phyloP scores from a whole-genome alignment of 257 asterid species.

The Agastache rugosa region DNA sequence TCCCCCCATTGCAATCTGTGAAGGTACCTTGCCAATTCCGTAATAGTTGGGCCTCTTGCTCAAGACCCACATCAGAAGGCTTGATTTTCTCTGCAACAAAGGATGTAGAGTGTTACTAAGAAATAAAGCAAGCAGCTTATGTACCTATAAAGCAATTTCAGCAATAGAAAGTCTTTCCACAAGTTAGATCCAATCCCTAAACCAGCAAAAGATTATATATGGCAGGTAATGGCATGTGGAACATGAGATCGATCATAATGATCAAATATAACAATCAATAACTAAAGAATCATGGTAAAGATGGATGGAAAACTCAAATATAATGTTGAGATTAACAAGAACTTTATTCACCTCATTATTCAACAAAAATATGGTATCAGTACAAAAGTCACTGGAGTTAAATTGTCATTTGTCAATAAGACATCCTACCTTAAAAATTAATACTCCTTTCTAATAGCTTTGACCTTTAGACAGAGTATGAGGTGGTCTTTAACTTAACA shows the following conservation, averaged over 20 bases:
- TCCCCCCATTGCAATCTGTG: constrained; percentile 59
- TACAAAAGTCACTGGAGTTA: background rate
- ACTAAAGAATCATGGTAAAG: constrained; percentile 7
- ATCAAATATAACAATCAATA: background rate
- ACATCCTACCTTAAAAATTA: background rate
- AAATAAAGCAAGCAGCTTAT: constrained; percentile 21
- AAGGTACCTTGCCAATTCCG: constrained; percentile 73
- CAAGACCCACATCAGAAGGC: constrained; percentile 99
- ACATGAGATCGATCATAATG: background rate
- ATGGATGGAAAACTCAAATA: constrained; percentile 31
- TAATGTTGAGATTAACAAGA: background rate
- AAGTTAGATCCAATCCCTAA: constrained; percentile 16
- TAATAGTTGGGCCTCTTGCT: constrained; percentile 88
- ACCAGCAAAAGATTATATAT: constrained; percentile 13
- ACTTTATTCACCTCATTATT: background rate
- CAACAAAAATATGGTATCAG: constrained; percentile 16
- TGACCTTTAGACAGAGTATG: background rate
- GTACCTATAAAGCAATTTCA: constrained; percentile 32
- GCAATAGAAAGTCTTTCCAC: constrained; percentile 10
- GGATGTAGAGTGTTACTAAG: constrained; percentile 33
- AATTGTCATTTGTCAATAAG: background rate
- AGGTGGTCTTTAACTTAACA: background rate
- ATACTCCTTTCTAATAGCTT: constrained; percentile 4
- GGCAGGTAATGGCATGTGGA: constrained; percentile 12
- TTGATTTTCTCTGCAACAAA: constrained; percentile 84